phyloP scores from a whole-genome alignment of 2,329 filamentous ascomycete species.

The Raffaelea ambrosiae region DNA sequence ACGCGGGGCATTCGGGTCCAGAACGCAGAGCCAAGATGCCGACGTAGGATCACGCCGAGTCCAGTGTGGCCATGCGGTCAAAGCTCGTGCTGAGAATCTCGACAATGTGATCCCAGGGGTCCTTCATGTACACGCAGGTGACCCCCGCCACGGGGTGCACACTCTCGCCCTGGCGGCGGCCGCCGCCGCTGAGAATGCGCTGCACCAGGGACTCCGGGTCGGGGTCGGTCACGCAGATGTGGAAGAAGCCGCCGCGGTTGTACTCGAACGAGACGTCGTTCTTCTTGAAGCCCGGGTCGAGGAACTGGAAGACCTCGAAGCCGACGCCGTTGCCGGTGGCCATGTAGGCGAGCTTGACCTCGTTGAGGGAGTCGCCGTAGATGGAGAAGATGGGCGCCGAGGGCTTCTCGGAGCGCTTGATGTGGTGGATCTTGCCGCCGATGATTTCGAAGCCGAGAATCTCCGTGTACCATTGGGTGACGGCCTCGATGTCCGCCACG shows the following conservation, averaged over 20 bases:
- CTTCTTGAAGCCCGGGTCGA: neutral
- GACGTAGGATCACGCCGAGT: neutral
- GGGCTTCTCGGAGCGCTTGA: neutral
- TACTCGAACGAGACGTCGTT: neutral
- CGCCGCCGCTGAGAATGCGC: neutral
- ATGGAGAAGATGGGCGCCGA: neutral
- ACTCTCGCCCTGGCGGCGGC: neutral
- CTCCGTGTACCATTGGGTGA: slow-evolving; percentile 1
- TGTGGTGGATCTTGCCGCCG: neutral
- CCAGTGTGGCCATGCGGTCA: neutral
- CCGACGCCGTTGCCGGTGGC: neutral
- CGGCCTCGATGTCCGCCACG: slow-evolving; percentile 3
- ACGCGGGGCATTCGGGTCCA: no score
- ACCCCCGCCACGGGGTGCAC: neutral
- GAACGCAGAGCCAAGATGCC: no score
- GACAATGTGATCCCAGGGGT: neutral
- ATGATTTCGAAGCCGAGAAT: slow-evolving; percentile 1
- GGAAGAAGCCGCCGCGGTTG: neutral
- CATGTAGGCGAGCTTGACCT: neutral
- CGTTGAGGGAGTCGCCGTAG: neutral
- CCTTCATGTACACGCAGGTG: neutral
- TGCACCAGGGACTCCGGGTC: neutral
- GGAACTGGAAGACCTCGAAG: neutral
- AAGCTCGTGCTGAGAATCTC: neutral
- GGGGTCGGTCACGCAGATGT: neutral